phyloP scores from a whole-genome alignment of 2,329 filamentous ascomycete species.

The Fusarium pseudonygamai region DNA sequence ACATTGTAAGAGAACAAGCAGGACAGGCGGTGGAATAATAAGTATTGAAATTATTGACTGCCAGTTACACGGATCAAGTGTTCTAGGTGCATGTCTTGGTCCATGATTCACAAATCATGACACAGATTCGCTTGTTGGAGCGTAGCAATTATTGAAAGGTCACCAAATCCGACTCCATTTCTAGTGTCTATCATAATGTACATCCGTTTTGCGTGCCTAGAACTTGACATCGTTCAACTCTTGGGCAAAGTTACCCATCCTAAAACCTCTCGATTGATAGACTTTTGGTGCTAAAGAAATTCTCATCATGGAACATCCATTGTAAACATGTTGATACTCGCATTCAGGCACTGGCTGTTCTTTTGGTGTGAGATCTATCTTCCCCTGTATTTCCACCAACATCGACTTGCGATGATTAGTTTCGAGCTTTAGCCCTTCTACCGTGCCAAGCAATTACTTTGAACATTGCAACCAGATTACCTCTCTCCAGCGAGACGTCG shows the following conservation, averaged over 20 bases:
- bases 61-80: conserved; percentile 18
- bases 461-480: conserved; percentile 45
- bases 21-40: not conserved
- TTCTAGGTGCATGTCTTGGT: conserved; percentile 11
- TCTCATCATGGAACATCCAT: not conserved
- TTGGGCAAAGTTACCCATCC: not conserved
- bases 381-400: not conserved
- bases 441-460: conserved; percentile 3
- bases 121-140: not conserved
- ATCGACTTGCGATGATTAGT: not conserved
- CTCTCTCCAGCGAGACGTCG: conserved; percentile 80
- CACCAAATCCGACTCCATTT: conserved; percentile 1
- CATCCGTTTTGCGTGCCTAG: conserved; percentile 7
- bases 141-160: not conserved
- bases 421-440: conserved; percentile 11
- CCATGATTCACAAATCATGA: not conserved
- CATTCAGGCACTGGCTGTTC: not conserved
- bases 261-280: not conserved
- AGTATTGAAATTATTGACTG: not conserved
- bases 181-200: conserved; percentile 23
- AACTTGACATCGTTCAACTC: not conserved
- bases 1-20: not conserved
- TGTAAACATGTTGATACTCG: not conserved
- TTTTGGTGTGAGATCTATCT: conserved; percentile 1
- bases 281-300: conserved; percentile 6